These are phyloP conservation scores for Chytriomyces sp. DNA, from an alignment of 192 early-diverging fungal species.

Conservation along the genomic window DNA sequence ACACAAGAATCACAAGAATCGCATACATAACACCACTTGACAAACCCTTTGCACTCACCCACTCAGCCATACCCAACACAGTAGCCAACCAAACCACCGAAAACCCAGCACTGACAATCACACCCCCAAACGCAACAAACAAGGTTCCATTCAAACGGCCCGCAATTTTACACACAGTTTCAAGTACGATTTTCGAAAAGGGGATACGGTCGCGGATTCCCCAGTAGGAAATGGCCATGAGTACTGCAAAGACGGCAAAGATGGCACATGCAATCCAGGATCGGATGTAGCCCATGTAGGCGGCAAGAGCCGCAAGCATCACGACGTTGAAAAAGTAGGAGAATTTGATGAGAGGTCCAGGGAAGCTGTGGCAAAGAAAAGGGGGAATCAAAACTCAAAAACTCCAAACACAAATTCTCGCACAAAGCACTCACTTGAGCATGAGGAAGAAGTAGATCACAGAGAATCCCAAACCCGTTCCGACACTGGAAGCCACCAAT, in stretches of 20 bases:
- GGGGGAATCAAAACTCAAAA: neutral
- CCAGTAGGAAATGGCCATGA: slow-evolving; percentile 48
- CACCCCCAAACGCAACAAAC: slow-evolving; percentile 68
- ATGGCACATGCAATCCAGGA: slow-evolving; percentile 15
- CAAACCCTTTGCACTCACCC: slow-evolving; percentile 53
- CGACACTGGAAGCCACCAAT: slow-evolving; percentile 42
- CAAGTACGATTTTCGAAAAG: slow-evolving; percentile 66
- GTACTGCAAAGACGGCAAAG: slow-evolving; percentile 39
- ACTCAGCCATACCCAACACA: slow-evolving; percentile 67
- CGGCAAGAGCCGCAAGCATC: neutral
- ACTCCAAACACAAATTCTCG: neutral
- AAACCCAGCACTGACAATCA: slow-evolving; percentile 71
- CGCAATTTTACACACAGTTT: slow-evolving; percentile 78
- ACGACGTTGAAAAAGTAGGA: slow-evolving; percentile 16
- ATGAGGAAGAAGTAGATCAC: slow-evolving; percentile 48
- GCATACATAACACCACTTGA: slow-evolving; percentile 35
- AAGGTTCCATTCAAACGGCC: slow-evolving; percentile 81
- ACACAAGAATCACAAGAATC: slow-evolving; percentile 22
- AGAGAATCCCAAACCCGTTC: slow-evolving; percentile 42
- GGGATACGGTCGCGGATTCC: slow-evolving; percentile 51
- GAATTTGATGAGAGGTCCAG: slow-evolving; percentile 27
- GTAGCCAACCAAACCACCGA: slow-evolving; percentile 70
- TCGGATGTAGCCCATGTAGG: neutral
- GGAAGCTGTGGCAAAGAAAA: slow-evolving; percentile 37
- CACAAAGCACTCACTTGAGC: slow-evolving; percentile 37